phyloP scores from a whole-genome alignment of 768 basidiomycete species.

The Termitomyces sp. region DNA sequence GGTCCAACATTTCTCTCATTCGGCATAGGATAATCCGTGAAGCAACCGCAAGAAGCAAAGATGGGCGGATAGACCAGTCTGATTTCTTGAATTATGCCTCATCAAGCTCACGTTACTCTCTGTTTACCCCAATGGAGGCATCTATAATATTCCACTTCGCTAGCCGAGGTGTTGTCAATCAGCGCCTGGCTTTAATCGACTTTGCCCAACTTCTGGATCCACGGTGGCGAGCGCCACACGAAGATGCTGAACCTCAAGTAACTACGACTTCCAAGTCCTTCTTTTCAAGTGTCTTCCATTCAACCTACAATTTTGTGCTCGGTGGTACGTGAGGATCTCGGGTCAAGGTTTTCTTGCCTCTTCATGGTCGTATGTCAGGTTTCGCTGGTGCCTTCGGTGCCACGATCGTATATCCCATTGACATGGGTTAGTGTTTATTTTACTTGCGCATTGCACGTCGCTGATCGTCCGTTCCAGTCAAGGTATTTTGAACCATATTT shows the following conservation, averaged over 20 bases:
- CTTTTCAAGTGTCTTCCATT: slow-evolving; percentile 55
- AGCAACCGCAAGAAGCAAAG: slow-evolving; percentile 85
- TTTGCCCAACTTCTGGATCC: slow-evolving; percentile 93
- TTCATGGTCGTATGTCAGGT: slow-evolving; percentile 38
- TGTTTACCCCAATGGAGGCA: slow-evolving; percentile 98
- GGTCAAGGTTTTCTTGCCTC: slow-evolving; percentile 13
- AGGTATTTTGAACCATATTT: slow-evolving; percentile 43
- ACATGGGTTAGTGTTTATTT: slow-evolving; percentile 60
- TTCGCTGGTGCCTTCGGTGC: slow-evolving; percentile 93
- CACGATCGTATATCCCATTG: slow-evolving; percentile 97
- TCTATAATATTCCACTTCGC: slow-evolving; percentile 98
- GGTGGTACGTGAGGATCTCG: slow-evolving; percentile 51
- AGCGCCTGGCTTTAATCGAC: slow-evolving; percentile 80
- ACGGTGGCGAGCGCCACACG: slow-evolving; percentile 75
- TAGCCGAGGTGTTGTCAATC: slow-evolving; percentile 65
- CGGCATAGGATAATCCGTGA: slow-evolving; percentile 75
- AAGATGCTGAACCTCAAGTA: slow-evolving; percentile 36
- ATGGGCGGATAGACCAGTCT: slow-evolving; percentile 93
- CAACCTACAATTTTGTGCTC: slow-evolving; percentile 81
- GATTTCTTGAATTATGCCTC: slow-evolving; percentile 93
- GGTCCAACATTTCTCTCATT: slow-evolving; percentile 5
- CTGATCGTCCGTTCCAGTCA: slow-evolving; percentile 45
- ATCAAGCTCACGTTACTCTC: slow-evolving; percentile 83
- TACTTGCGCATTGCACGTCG: background rate
- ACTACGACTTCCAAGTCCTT: slow-evolving; percentile 22